phyloP scores from a whole-genome alignment of 2,329 filamentous ascomycete genomes.

The Beauveria bassiana region DNA sequence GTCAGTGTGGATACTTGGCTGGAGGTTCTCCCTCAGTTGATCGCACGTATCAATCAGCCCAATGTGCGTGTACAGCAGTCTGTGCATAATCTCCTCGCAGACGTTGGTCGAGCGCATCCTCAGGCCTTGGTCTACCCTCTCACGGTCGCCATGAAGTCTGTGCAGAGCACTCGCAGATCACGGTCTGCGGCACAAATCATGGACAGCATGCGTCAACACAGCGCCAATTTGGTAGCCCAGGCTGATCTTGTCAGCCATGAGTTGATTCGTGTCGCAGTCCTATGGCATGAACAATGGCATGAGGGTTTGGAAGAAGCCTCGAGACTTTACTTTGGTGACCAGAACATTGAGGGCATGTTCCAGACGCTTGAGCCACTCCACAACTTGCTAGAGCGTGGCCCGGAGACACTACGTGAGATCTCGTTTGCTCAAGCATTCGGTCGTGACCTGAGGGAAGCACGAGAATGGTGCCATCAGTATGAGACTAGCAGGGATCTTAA shows the following conservation, averaged over 20 bases:
- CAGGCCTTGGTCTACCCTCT: constrained; percentile 95
- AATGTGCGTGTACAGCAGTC: constrained; percentile 81
- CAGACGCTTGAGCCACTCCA: constrained; percentile 82
- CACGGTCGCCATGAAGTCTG: constrained; percentile 95
- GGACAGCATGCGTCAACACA: constrained; percentile 96
- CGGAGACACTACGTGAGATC: constrained; percentile 89
- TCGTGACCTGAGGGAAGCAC: constrained; percentile 86
- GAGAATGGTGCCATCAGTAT: constrained; percentile 93
- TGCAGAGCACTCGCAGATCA: constrained; percentile 71
- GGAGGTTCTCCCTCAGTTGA: constrained; percentile 94
- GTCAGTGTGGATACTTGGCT: constrained; percentile 98
- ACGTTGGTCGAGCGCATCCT: constrained; percentile 89
- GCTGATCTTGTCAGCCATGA: constrained; percentile 93
- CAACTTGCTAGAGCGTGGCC: constrained; percentile 80
- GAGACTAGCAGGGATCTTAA: constrained; percentile 81
- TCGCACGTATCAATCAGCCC: constrained; percentile 94
- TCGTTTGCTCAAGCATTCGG: constrained; percentile 98
- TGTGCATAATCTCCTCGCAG: constrained; percentile 84
- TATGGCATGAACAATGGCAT: constrained; percentile 99
- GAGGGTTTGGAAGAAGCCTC: constrained; percentile 96
- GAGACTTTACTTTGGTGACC: constrained; percentile 91
- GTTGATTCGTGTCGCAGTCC: constrained; percentile 88
- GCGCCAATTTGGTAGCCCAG: constrained; percentile 84
- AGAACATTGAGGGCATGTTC: constrained; percentile 98
- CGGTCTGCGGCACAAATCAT: constrained; percentile 89